Percentiles rank a stretch among this genome's conserved stretches.
These are phyloP conservation scores for Wickerhamomyces sp. DNA, from an alignment of 1,139 yeast genomes.

Conservation along the genomic window DNA sequence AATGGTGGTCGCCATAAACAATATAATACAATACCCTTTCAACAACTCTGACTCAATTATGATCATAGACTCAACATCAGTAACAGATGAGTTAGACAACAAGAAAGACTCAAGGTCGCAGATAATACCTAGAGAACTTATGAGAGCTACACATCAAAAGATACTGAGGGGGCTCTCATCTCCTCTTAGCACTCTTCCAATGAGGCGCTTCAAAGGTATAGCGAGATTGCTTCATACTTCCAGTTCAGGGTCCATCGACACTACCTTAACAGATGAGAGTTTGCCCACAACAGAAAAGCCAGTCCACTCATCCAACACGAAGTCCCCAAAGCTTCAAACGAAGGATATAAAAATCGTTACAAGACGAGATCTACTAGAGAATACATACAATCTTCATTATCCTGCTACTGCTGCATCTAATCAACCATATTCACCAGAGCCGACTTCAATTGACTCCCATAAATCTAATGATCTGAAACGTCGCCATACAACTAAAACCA, in stretches of 20 bases:
- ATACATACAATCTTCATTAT: conserved; percentile 6
- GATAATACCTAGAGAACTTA: background rate
- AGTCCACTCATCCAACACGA: background rate
- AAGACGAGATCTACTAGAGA: conserved; percentile 19
- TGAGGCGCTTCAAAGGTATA: conserved; percentile 1
- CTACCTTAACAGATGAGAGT: too few species aligned
- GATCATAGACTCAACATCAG: background rate
- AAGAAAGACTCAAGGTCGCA: background rate
- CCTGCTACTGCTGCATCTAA: background rate
- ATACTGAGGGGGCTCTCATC: background rate
- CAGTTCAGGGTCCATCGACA: background rate
- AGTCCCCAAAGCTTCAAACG: conserved; percentile 6
- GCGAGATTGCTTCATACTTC: background rate
- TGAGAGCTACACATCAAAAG: background rate
- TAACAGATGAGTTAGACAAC: background rate
- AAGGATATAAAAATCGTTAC: conserved; percentile 16
- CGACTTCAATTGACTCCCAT: background rate
- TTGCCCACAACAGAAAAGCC: background rate
- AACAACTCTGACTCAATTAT: background rate
- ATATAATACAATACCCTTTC: background rate
- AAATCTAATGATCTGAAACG: background rate
- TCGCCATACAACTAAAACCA: background rate
- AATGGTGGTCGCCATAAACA: background rate
- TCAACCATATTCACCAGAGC: background rate
- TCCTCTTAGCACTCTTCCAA: background rate